Base-by-base conservation (phyloP, 257 asterid species). In the Ophiorrhiza pumila region DNA sequence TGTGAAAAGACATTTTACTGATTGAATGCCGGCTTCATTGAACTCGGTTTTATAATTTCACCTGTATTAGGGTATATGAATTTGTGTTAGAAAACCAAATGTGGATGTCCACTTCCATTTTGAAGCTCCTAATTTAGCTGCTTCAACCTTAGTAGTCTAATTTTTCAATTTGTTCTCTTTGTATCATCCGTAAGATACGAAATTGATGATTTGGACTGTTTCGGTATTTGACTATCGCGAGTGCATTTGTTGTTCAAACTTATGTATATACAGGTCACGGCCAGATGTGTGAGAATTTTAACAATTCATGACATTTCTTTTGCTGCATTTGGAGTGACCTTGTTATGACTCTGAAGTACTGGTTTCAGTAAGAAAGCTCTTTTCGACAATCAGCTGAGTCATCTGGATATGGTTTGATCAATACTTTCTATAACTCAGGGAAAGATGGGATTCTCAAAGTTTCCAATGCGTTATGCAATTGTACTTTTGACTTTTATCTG, bases 401-500 rank as follows among this genome's bases (percentile, higher is more conserved):
- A 5, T 35, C 35, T 43, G 73, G 69, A 15, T 47, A 70, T 68
- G 71, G 71, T 59, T 18, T 41, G 69, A 73, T 78, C 75, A 34
- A 69, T 78, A 75, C n/a, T 83, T 74, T 73, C 53, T 82, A 82
- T 84, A 79, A 76, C 84, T 82, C 25, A 31, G 74, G 76, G 65
- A 81, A 87, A 68, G 79, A 93, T 90, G 96, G 89, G 83, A 82
- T 84, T 35, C 72, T 76, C 87, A 62, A 77, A 78, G 42, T 47
- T 92, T 75, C 98, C 95, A 22, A 74, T 71, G 76, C 96, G 97
- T 79, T 91, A 86, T 61, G 72, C 80, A 47, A 89, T 93, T 58
- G 92, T 93, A 34, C 50, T 91, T 39, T 80, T 91, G 82, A 93
- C 93, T 78, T 93, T 93, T 49, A 61, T 91, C 83, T 89, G 98